Evolutionary conservation across 2,329 filamentous ascomycete genomes (phyloP), one percentile per base, ranked within the genome.

Genomic region (Penicillium thymicola): DNA sequence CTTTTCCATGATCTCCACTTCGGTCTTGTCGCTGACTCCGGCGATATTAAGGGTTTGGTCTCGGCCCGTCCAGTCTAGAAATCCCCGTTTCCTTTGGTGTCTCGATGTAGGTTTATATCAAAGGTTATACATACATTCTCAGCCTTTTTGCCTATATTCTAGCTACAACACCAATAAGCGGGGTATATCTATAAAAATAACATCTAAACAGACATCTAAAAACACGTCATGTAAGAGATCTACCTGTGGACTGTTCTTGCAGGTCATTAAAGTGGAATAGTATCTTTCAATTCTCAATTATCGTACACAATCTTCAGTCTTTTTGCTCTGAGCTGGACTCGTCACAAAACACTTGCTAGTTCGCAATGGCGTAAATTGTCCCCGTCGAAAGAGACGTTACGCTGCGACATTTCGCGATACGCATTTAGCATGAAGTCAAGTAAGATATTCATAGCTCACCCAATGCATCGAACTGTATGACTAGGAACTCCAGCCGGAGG

Each of bases 391-490:
- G n/a, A n/a, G n/a, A n/a, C n/a, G n/a, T n/a, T n/a, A n/a, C n/a
- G n/a, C n/a, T n/a, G n/a, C n/a, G n/a, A n/a, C 6, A 36, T 40
- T 25, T 18, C 11, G 25, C 28, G 13, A 30, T 21, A n/a, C 37
- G 21, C 13, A 34, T 16, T 10, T 47, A 28, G n/a, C 36, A 18
- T 51, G 2, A 28, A 44, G n/a, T 13, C 3, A n/a, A 13, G 5
- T 13, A 28, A 18, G 13, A n/a, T 4, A 30, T 44, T 9, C 4
- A 8, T 18, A 8, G 3, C 42, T 30, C 6, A 55, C 38, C 48
- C 56, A 16, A 52, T 45, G 18, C 42, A 51, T 44, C 45, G 42
- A 3, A 58, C 47, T 11, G 27, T 41, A n/a, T 46, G 37, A 4
- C 41, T 21, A 2, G 51, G 56, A 21, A 46, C 32, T 40, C 38